A percentile compares a stretch with the other conserved stretches of the same genome.
Evolutionary conservation across 345 rosid genomes (phyloP).

Genomic region (Balakata baccata): DNA sequence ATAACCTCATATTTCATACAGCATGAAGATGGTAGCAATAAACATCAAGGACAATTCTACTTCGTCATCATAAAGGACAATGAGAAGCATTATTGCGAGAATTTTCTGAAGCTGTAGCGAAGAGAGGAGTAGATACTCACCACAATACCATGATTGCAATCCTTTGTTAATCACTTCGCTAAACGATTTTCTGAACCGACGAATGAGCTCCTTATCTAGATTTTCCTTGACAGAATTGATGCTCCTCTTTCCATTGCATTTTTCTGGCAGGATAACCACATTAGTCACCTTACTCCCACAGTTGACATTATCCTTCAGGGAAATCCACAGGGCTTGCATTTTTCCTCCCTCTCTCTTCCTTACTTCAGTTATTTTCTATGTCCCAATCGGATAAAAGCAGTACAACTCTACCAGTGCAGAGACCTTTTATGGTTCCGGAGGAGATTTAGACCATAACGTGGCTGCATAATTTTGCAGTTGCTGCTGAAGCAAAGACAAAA

Average conservation of each 20-base stretch:
- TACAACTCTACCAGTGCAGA: not conserved
- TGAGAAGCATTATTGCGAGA: too few relatives aligned
- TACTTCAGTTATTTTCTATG: not conserved
- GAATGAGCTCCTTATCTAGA: conserved; percentile 12
- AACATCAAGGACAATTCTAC: too few relatives aligned
- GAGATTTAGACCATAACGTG: conserved; percentile 26
- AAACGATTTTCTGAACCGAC: conserved; percentile 21
- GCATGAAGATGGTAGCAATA: too few relatives aligned
- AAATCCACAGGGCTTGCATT: conserved; percentile 37
- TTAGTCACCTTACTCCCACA: conserved; percentile 27
- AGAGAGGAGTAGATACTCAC: conserved; percentile 14
- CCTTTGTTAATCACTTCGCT: conserved; percentile 26
- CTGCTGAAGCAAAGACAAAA: conserved; percentile 26
- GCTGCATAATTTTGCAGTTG: conserved; percentile 15
- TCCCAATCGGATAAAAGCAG: too few relatives aligned
- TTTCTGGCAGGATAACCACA: conserved; percentile 12
- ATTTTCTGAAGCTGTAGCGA: too few relatives aligned
- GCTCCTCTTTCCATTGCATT: conserved; percentile 4
- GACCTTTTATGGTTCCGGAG: conserved; percentile 6
- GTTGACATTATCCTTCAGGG: conserved; percentile 37
- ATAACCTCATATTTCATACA: too few relatives aligned
- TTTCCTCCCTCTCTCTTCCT: not conserved
- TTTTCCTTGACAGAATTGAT: conserved; percentile 6
- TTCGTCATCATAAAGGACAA: too few relatives aligned
- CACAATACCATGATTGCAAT: conserved; percentile 1